phyloP scores from a whole-genome alignment of 2,329 filamentous ascomycete species.

The Botrytis medusae region DNA sequence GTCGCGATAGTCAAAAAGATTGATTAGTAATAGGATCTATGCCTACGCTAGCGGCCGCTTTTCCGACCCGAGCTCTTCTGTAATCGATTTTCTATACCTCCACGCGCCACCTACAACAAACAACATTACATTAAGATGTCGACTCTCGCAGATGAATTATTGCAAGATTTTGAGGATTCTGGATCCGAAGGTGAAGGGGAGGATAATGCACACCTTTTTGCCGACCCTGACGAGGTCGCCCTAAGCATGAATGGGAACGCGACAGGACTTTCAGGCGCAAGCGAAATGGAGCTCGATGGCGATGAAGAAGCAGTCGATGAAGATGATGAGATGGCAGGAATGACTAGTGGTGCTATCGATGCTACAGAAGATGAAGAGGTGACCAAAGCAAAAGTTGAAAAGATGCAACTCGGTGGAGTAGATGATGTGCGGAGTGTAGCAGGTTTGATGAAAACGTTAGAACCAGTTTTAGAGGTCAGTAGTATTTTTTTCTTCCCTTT shows the following conservation, averaged over 20 bases:
- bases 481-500: constrained; percentile 29
- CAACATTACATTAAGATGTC: constrained; percentile 59
- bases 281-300: constrained; percentile 59
- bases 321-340: constrained; percentile 56
- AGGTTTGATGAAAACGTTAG: constrained; percentile 75
- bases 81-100: constrained; percentile 11
- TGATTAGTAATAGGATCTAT: not conserved
- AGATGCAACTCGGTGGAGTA: constrained; percentile 72
- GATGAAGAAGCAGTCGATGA: constrained; percentile 60
- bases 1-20: constrained; percentile 2
- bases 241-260: constrained; percentile 39
- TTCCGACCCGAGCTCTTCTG: constrained; percentile 7
- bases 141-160: constrained; percentile 85
- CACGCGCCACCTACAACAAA: constrained; percentile 14
- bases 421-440: constrained; percentile 79
- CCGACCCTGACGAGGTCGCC: constrained; percentile 45
- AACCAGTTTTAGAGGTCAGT: constrained; percentile 81
- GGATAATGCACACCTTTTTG: constrained; percentile 49
- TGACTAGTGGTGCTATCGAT: constrained; percentile 40
- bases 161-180: constrained; percentile 87
- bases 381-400: constrained; percentile 76
- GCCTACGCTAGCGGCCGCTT: constrained; percentile 28
- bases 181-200: constrained; percentile 72
- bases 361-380: constrained; percentile 62
- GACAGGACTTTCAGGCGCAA: constrained; percentile 39